Conservation (phyloP, 805 yeast genomes). For the Candida vartiovaarae region DNA sequence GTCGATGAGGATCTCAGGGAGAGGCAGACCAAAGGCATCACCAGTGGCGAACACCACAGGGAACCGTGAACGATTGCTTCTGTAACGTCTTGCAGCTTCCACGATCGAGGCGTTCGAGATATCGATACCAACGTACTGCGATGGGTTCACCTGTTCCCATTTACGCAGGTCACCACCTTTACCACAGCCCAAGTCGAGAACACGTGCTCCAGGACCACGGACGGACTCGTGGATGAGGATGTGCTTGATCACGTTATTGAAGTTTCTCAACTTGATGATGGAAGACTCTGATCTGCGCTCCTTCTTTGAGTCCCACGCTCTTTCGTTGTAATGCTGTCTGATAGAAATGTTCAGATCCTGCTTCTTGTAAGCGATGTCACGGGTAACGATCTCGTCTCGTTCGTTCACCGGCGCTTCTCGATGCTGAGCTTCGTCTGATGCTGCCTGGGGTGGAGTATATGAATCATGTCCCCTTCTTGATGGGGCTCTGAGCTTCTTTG, state of each 20-base stretch:
- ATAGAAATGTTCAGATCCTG: constrained; percentile 53
- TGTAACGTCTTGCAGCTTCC: constrained; percentile 77
- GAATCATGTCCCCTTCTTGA: constrained; percentile 13
- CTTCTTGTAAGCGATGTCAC: constrained; percentile 26
- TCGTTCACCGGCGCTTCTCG: background rate
- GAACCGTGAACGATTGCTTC: constrained; percentile 49
- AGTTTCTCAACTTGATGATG: constrained; percentile 77
- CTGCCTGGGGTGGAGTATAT: background rate
- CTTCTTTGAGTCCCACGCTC: constrained; percentile 61
- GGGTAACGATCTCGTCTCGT: background rate
- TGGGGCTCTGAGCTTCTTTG: constrained; percentile 9
- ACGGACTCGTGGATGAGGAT: constrained; percentile 71
- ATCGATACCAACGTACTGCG: constrained; percentile 85
- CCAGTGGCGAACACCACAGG: constrained; percentile 86
- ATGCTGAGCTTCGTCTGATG: background rate
- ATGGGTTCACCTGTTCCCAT: constrained; percentile 68
- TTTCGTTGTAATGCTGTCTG: constrained; percentile 76
- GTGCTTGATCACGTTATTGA: constrained; percentile 88
- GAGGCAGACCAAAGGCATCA: constrained; percentile 72
- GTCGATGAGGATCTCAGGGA: constrained; percentile 60
- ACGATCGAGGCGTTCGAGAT: constrained; percentile 81
- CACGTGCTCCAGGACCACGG: constrained; percentile 40
- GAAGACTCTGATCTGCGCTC: constrained; percentile 68
- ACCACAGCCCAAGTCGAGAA: constrained; percentile 90
- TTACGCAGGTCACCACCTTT: constrained; percentile 96